Evolutionary conservation across 306 rosid species (phyloP), one percentile per base, ranked within the genome.

Genomic region (Vicia villosa): DNA sequence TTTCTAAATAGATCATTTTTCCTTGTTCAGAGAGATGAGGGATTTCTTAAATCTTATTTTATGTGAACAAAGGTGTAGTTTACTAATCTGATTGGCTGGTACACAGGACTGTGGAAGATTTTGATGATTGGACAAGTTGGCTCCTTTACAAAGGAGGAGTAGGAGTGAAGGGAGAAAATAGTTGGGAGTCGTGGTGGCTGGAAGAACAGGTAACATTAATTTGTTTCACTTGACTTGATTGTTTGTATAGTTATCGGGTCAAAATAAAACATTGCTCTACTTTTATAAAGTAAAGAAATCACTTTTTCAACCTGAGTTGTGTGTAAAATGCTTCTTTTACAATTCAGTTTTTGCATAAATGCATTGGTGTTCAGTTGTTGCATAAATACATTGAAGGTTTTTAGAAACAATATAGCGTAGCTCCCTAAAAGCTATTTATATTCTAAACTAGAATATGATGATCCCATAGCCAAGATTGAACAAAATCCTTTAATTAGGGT

Each of bases 171-270:
- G 99, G 99, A 84, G 99, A 94, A 1, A 80, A 86, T 77, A 94
- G 99, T 82, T 94, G 99, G 99, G 99, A 94, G 77, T 88, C 97
- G 61, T 94, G 99, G 99, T 94, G 99, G 99, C 91, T 88, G 26
- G 99, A 94, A 81, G 99, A 94, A 81, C 99, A 88, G 99, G 99
- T 90, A 28, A 63, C 61, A 15, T 43, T 73, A 24, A 43, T 30
- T 54, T 60, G 38, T 66, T 60, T 49, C 50, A 28, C 55, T 69
- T 50, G 69, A 28, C 55, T 69, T 50, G 69, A 69, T 63, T 68
- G 37, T 72, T 73, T 22, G 36, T 22, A 22, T 73, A 63, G 47
- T 56, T 72, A 21, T 45, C 26, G 56, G 58, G n/a, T 60, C 56
- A 52, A 36, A 30, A 59, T 37, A 19, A 19, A 54, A 24, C 54